phyloP scores from a whole-genome alignment of 345 rosid species.

The Leavenworthia alabamica region DNA sequence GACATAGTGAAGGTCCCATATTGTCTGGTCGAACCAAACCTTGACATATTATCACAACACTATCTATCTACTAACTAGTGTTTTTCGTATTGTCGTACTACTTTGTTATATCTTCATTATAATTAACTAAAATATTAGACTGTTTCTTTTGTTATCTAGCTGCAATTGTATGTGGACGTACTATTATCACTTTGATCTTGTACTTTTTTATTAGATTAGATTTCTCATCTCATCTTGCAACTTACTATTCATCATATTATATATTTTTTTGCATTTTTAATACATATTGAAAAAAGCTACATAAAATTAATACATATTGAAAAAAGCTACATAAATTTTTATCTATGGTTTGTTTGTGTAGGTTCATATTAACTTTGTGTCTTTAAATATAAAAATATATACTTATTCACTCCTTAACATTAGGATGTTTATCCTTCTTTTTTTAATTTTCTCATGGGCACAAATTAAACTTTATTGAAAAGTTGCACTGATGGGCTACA shows the following conservation, averaged over 20 bases:
- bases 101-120: slow-evolving; percentile 13
- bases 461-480: not conserved
- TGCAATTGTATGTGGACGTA: slow-evolving; percentile 24
- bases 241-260: slow-evolving; percentile 6
- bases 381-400: not conserved
- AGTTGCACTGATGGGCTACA: no score
- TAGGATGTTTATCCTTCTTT: not conserved
- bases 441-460: no score
- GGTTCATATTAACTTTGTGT: not conserved
- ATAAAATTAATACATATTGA: no score
- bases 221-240: slow-evolving; percentile 8
- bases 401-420: not conserved
- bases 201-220: slow-evolving; percentile 12
- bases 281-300: not conserved
- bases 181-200: slow-evolving; percentile 8
- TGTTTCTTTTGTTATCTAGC: slow-evolving; percentile 9
- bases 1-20: slow-evolving; percentile 34
- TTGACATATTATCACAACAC: slow-evolving; percentile 26
- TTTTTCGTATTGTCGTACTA: slow-evolving; percentile 27
- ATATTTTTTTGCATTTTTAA: slow-evolving; percentile 5
- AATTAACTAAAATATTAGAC: not conserved
- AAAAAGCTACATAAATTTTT: no score
- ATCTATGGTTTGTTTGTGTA: not conserved
- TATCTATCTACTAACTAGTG: slow-evolving; percentile 26
- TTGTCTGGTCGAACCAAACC: slow-evolving; percentile 32